phyloP scores from a whole-genome alignment of 805 yeast genomes.

The Candida parachauliodes region DNA sequence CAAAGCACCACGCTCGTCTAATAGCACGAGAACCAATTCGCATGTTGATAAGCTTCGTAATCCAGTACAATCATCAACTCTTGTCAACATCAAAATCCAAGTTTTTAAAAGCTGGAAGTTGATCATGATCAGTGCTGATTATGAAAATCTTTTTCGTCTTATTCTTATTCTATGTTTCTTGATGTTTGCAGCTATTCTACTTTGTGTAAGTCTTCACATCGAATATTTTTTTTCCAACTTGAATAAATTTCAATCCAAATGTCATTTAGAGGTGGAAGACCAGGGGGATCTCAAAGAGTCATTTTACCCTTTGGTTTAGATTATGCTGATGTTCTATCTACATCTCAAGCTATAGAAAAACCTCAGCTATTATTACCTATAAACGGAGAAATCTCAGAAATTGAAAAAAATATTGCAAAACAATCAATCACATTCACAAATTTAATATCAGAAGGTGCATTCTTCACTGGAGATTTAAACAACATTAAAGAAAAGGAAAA shows the following conservation, averaged over 20 bases:
- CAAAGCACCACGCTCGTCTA: no score
- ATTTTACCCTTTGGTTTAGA: constrained; percentile 72
- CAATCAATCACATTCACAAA: constrained; percentile 53
- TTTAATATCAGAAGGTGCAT: constrained; percentile 61
- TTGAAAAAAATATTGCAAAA: constrained; percentile 51
- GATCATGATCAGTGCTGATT: no score
- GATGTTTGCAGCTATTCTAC: no score
- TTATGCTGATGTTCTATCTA: constrained; percentile 51
- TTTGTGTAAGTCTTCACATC: constrained; percentile 5
- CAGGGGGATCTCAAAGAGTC: constrained; percentile 40
- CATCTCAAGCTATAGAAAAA: constrained; percentile 33
- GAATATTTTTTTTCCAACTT: background rate
- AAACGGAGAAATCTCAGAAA: constrained; percentile 51
- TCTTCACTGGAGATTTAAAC: constrained; percentile 54
- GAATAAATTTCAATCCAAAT: constrained; percentile 21
- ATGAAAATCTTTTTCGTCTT: no score
- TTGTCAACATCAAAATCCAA: no score
- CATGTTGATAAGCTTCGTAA: no score
- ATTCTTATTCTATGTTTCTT: no score
- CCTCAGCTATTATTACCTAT: constrained; percentile 57
- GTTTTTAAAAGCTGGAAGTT: no score
- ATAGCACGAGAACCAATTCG: no score
- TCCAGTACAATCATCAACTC: no score
- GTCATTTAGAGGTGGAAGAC: constrained; percentile 54
- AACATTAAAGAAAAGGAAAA: constrained; percentile 16